These are phyloP conservation scores for Alternaria sp. DNA, from an alignment of 2,329 filamentous ascomycete genomes.

Conservation along the genomic window DNA sequence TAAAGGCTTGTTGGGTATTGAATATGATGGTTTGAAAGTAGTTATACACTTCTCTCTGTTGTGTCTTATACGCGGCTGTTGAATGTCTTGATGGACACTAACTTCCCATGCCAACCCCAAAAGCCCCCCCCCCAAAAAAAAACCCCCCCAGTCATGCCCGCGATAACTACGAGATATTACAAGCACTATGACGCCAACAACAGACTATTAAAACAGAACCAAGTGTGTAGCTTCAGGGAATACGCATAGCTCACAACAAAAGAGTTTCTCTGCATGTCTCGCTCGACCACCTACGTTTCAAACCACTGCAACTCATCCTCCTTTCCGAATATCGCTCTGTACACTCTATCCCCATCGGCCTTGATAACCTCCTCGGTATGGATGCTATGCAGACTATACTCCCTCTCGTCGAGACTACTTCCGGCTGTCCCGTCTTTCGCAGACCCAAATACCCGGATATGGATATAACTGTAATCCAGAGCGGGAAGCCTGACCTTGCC, in stretches of 20 bases:
- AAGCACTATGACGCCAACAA: too few relatives aligned
- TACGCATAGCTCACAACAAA: too few relatives aligned
- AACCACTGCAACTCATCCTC: slow-evolving; percentile 48
- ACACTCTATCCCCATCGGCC: slow-evolving; percentile 42
- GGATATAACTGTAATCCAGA: slow-evolving; percentile 40
- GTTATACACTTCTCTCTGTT: neutral
- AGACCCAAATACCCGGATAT: slow-evolving; percentile 44
- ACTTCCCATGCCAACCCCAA: too few relatives aligned
- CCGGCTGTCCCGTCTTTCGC: slow-evolving; percentile 48
- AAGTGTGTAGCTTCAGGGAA: too few relatives aligned
- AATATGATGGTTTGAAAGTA: neutral
- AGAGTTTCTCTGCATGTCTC: too few relatives aligned
- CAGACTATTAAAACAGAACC: too few relatives aligned
- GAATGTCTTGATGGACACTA: too few relatives aligned
- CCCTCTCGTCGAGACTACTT: slow-evolving; percentile 41
- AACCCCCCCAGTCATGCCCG: too few relatives aligned
- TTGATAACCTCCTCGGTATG: slow-evolving; percentile 47
- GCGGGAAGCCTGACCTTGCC: slow-evolving; percentile 41
- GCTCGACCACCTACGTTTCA: slow-evolving; percentile 34
- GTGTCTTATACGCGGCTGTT: neutral
- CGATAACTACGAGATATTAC: too few relatives aligned
- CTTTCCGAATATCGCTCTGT: slow-evolving; percentile 44
- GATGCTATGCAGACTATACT: slow-evolving; percentile 47
- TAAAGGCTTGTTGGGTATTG: neutral
- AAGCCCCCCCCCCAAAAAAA: too few relatives aligned